These are phyloP conservation scores for Barnettozyma salicaria DNA, from an alignment of 805 yeast genomes.

Conservation along the genomic window DNA sequence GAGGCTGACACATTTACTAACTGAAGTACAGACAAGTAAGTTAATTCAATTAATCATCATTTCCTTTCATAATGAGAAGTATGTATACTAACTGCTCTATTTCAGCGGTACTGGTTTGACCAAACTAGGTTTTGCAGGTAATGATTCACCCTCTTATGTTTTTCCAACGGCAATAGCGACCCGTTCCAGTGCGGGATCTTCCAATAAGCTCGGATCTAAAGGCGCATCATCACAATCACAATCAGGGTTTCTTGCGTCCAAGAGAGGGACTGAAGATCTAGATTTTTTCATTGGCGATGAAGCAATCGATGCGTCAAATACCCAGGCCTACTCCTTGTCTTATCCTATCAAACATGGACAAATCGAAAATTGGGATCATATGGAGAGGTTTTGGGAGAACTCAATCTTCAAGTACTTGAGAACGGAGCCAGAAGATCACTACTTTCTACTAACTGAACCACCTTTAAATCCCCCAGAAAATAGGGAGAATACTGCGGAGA, in stretches of 20 bases:
- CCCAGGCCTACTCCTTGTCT: constrained; percentile 78
- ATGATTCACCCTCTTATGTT: constrained; percentile 94
- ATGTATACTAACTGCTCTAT: constrained; percentile 17
- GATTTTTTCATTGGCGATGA: constrained; percentile 96
- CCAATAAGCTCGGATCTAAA: constrained; percentile 39
- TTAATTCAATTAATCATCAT: neutral
- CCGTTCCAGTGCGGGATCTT: constrained; percentile 40
- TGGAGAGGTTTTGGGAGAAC: constrained; percentile 99
- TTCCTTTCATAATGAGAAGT: neutral
- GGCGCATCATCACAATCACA: constrained; percentile 37
- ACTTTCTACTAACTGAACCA: constrained; percentile 92
- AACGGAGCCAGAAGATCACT: constrained; percentile 98
- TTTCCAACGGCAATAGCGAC: constrained; percentile 95
- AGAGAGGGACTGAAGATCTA: constrained; percentile 88
- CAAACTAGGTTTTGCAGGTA: constrained; percentile 96
- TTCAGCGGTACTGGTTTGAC: constrained; percentile 95
- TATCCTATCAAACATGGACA: constrained; percentile 98
- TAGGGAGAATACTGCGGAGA: constrained; percentile 97
- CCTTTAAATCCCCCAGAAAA: constrained; percentile 99
- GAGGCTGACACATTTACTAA: constrained; percentile 12
- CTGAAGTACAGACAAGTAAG: constrained; percentile 22
- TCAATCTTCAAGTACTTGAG: constrained; percentile 93
- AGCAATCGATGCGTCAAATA: constrained; percentile 85
- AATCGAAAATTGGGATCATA: constrained; percentile 98
- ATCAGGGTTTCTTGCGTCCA: constrained; percentile 37